phyloP scores from a whole-genome alignment of 2,329 filamentous ascomycete genomes.

The Talaromyces atroroseus region DNA sequence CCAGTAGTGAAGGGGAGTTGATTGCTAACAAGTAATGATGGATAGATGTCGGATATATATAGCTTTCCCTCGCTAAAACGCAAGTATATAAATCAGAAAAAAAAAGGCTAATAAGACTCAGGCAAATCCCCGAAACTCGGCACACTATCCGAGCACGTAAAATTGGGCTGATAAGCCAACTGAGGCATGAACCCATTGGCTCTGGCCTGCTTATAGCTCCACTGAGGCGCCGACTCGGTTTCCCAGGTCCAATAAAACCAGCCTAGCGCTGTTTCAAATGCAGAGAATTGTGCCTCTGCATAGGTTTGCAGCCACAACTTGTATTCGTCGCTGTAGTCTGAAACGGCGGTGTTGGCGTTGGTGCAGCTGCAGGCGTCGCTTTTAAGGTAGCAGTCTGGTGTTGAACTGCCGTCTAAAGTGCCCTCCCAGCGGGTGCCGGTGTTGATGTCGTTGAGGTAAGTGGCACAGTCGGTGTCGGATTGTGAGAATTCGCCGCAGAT shows the following conservation, averaged over 20 bases:
- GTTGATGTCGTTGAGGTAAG: constrained; percentile 81
- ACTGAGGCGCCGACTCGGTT: constrained; percentile 78
- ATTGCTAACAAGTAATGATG: neutral
- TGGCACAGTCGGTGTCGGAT: constrained; percentile 90
- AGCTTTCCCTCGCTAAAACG: neutral
- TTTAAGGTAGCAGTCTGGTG: constrained; percentile 61
- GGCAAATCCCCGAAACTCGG: constrained; percentile 42
- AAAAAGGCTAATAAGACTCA: constrained; percentile 36
- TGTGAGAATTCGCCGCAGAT: constrained; percentile 97
- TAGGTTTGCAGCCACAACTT: constrained; percentile 84
- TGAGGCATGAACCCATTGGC: constrained; percentile 71
- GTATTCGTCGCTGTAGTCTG: constrained; percentile 64
- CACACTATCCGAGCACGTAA: constrained; percentile 55
- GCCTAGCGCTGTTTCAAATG: constrained; percentile 87
- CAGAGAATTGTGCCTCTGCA: constrained; percentile 91
- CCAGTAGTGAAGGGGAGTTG: too few relatives aligned
- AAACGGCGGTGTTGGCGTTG: constrained; percentile 67
- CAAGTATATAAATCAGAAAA: neutral
- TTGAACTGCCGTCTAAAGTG: constrained; percentile 27
- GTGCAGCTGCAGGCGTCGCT: constrained; percentile 61
- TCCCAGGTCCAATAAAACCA: constrained; percentile 99
- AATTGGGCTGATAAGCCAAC: constrained; percentile 66
- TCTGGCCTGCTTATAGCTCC: constrained; percentile 64
- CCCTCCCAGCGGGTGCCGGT: constrained; percentile 89
- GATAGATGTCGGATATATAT: neutral